phyloP scores from a whole-genome alignment of 129 eudicot species.

The Ambrosia artemisiifolia region DNA sequence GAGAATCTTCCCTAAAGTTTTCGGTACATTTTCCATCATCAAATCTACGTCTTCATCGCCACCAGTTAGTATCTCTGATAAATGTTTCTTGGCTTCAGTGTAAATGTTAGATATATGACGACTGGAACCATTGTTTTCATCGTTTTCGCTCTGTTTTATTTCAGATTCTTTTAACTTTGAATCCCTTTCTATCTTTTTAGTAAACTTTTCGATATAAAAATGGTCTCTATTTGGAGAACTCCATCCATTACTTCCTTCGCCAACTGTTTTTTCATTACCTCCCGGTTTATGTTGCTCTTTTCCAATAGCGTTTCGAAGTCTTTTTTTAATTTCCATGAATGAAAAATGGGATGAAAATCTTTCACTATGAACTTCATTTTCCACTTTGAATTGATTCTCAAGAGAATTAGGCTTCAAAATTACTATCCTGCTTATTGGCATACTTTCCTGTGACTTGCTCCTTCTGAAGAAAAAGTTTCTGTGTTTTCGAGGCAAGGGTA shows the following conservation, averaged over 20 bases:
- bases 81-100: conserved; percentile 82
- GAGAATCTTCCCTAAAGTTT: conserved; percentile 70
- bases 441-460: conserved; percentile 66
- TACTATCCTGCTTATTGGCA: conserved; percentile 49
- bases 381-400: conserved; percentile 26
- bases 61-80: conserved; percentile 66
- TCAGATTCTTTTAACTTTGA: conserved; percentile 40
- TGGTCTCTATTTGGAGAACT: conserved; percentile 86
- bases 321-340: conserved; percentile 45
- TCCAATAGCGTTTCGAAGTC: conserved; percentile 47
- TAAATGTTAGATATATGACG: conserved; percentile 52
- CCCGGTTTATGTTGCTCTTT: conserved; percentile 51
- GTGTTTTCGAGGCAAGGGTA: conserved; percentile 36
- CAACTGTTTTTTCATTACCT: conserved; percentile 37
- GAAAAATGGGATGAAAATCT: conserved; percentile 56
- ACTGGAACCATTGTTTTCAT: conserved; percentile 21
- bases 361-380: conserved; percentile 33
- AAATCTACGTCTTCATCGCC: conserved; percentile 50
- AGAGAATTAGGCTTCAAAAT: conserved; percentile 75
- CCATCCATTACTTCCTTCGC: conserved; percentile 66
- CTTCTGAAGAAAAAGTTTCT: conserved; percentile 66
- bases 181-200: conserved; percentile 39
- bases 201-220: conserved; percentile 63
- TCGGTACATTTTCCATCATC: conserved; percentile 39
- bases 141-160: conserved; percentile 15